phyloP scores from a whole-genome alignment of 768 basidiomycete genomes.

The Mycena kentingensis region DNA sequence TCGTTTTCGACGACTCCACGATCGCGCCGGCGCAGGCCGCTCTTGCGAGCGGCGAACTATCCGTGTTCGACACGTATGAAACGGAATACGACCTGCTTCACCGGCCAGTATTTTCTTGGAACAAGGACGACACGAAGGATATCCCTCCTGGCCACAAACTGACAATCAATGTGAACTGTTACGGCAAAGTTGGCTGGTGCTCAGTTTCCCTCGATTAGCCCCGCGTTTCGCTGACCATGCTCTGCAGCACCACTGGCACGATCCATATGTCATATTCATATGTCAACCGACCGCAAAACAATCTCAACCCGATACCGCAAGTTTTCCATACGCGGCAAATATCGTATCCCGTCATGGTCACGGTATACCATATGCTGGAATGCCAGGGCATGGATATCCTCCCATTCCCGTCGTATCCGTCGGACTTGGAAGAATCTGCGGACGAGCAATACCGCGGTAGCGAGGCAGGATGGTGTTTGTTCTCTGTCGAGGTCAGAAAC shows the following conservation, averaged over 20 bases:
- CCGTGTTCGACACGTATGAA: constrained; percentile 87
- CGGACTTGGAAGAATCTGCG: constrained; percentile 22
- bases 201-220: constrained; percentile 33
- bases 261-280: constrained; percentile 85
- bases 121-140: constrained; percentile 45
- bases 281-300: constrained; percentile 47
- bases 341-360: constrained; percentile 85
- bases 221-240: constrained; percentile 17
- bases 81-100: constrained; percentile 80
- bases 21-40: constrained; percentile 73
- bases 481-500: constrained; percentile 89
- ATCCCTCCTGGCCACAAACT: constrained; percentile 73
- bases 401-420: constrained; percentile 50
- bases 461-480: constrained; percentile 77
- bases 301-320: constrained; percentile 36
- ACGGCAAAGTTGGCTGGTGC: constrained; percentile 92
- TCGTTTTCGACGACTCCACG: constrained; percentile 91
- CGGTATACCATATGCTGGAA: constrained; percentile 94
- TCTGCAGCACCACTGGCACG: constrained; percentile 67
- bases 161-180: constrained; percentile 70
- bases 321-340: constrained; percentile 86
- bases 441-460: constrained; percentile 41
- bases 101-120: constrained; percentile 82
- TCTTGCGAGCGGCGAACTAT: constrained; percentile 77
- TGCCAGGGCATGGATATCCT: constrained; percentile 82